These are phyloP conservation scores for Eutrema yunnanense DNA, from an alignment of 345 rosid genomes.

Conservation along the genomic window DNA sequence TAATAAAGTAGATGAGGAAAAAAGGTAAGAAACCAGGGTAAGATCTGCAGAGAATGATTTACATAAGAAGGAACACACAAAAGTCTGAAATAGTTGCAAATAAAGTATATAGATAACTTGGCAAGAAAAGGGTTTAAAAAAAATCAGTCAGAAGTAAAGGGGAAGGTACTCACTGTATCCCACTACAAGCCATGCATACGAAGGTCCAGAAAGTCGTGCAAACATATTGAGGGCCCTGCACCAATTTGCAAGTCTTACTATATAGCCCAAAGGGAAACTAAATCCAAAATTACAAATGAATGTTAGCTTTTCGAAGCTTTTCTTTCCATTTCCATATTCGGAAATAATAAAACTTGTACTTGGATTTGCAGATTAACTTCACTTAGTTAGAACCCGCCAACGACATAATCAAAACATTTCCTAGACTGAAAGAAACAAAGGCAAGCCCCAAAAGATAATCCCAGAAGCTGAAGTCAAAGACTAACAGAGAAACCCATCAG, in stretches of 20 bases:
- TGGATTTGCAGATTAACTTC: neutral
- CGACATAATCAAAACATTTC: constrained; percentile 4
- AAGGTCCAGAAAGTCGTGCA: constrained; percentile 96
- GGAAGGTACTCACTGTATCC: constrained; percentile 78
- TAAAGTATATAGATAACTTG: neutral
- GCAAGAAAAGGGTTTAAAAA: neutral
- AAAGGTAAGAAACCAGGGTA: neutral
- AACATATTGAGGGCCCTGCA: constrained; percentile 98
- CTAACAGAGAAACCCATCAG: constrained; percentile 9
- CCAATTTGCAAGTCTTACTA: constrained; percentile 12
- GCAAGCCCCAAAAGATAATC: neutral
- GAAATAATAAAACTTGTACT: neutral
- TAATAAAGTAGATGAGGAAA: neutral
- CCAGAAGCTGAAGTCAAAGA: constrained; percentile 14
- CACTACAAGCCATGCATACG: constrained; percentile 84
- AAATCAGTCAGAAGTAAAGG: neutral
- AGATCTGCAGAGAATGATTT: neutral
- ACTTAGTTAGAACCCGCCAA: neutral
- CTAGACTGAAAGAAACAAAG: neutral
- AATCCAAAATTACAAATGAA: neutral
- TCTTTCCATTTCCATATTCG: constrained; percentile 3
- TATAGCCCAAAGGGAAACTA: neutral
- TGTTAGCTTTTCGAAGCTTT: neutral
- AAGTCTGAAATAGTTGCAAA: neutral
- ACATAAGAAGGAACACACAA: neutral